A percentile compares a stretch with the other conserved stretches of the same genome.
These are phyloP conservation scores for Takashimella koratensis DNA, from an alignment of 1,284 basidiomycete species.

Conservation along the genomic window DNA sequence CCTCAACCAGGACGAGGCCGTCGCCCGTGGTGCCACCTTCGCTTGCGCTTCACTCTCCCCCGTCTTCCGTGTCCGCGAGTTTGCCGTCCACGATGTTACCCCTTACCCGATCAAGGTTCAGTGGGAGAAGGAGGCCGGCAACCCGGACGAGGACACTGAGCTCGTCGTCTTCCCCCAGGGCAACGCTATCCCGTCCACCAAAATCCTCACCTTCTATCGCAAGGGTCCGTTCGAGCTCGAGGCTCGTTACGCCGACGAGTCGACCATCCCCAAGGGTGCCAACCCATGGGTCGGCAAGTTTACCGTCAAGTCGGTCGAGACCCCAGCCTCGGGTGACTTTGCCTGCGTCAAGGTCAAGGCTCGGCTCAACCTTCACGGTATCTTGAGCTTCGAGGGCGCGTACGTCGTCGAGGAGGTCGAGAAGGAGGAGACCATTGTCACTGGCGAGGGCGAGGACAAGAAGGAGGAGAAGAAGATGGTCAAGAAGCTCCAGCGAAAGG, in stretches of 20 bases:
- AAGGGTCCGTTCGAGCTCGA: slow-evolving; percentile 80
- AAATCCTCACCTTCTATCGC: slow-evolving; percentile 91
- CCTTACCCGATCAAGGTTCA: slow-evolving; percentile 81
- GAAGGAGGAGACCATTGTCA: slow-evolving; percentile 63
- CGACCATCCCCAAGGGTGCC: slow-evolving; percentile 65
- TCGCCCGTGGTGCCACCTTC: slow-evolving; percentile 89
- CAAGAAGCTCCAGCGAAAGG: slow-evolving; percentile 73
- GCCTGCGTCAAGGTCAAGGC: slow-evolving; percentile 84
- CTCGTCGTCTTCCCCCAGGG: slow-evolving; percentile 78
- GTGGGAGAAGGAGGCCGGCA: slow-evolving; percentile 70
- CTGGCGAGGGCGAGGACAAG: slow-evolving; percentile 52
- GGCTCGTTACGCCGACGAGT: slow-evolving; percentile 66
- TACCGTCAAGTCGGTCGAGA: slow-evolving; percentile 70
- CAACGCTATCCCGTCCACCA: slow-evolving; percentile 83
- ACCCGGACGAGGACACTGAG: slow-evolving; percentile 82
- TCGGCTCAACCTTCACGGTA: slow-evolving; percentile 75
- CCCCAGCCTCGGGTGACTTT: slow-evolving; percentile 64
- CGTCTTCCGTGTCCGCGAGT: slow-evolving; percentile 91
- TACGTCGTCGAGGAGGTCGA: slow-evolving; percentile 70
- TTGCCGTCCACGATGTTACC: slow-evolving; percentile 76
- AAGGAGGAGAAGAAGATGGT: slow-evolving; percentile 65
- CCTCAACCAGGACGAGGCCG: slow-evolving; percentile 91
- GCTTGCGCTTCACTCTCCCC: slow-evolving; percentile 91
- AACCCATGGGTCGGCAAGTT: slow-evolving; percentile 79
- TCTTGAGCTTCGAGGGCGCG: slow-evolving; percentile 76